Conservation (phyloP, 2,329 filamentous ascomycete species). For the Ascochyta koolunga region DNA sequence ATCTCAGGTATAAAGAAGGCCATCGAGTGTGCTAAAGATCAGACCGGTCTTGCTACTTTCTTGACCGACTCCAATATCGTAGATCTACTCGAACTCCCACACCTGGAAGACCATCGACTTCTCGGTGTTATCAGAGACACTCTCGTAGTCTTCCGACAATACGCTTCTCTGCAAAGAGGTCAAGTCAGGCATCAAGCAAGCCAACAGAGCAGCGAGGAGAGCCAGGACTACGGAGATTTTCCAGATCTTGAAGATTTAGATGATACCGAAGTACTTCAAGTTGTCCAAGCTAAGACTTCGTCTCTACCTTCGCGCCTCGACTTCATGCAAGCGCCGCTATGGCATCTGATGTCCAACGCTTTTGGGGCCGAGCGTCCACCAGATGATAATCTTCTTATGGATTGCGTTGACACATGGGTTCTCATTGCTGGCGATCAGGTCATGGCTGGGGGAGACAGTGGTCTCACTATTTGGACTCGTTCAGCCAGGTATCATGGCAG, state of each 20-base stretch:
- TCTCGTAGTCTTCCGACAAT: constrained; percentile 56
- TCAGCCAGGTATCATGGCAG: constrained; percentile 58
- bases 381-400: constrained; percentile 60
- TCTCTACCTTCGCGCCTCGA: constrained; percentile 36
- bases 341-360: constrained; percentile 63
- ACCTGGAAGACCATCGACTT: constrained; percentile 53
- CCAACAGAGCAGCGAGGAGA: constrained; percentile 60
- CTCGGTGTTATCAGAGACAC: constrained; percentile 56
- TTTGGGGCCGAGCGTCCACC: constrained; percentile 63
- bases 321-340: constrained; percentile 57
- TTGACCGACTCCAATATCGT: constrained; percentile 53
- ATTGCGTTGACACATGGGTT: constrained; percentile 62
- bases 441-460: constrained; percentile 55
- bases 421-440: constrained; percentile 56
- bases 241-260: constrained; percentile 58
- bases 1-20: constrained; percentile 58
- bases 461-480: constrained; percentile 62
- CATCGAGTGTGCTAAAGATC: constrained; percentile 50
- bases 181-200: constrained; percentile 31
- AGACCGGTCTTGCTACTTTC: constrained; percentile 52
- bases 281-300: neutral
- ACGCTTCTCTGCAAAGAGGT: constrained; percentile 32
- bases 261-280: constrained; percentile 29
- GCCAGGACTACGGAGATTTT: constrained; percentile 69
- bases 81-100: constrained; percentile 59